Base-by-base conservation (phyloP, 345 rosid species). In the Rhizophora apiculata region DNA sequence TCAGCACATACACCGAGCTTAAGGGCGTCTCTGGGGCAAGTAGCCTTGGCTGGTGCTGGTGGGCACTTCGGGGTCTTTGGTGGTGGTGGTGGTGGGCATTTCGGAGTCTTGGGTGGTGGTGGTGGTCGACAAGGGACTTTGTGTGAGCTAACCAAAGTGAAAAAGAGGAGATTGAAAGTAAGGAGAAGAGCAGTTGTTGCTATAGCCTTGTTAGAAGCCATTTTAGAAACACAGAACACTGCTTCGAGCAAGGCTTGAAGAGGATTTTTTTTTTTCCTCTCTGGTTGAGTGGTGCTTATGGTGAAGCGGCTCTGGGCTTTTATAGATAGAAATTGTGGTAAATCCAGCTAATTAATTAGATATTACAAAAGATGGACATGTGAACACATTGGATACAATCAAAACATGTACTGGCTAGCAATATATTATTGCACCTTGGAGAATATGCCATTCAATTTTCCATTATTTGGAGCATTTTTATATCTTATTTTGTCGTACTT, bases 1-100 rank as follows among this genome's bases (percentile, higher is more conserved):
- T 67, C 10, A 37, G 57, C 67, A 22, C 76, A 73, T 22, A 58
- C 79, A n/a, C 63, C 74, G 4, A 69, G 61, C 67, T 70, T 69
- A 16, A 73, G 68, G 8, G 77, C 49, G 46, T 73, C 36, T 32
- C 13, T 62, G 2, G 77, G 77, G 67, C 77, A 67, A 24, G 26
- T 52, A 21, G 61, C 27, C 53, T 11, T 19, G 10, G 73, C 8
- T 11, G 76, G 60, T 9, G 76, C 51, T 39, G 75, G 56, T 26
- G 67, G 55, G 2, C 8, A 27, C 2, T 27, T 16, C 11, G 34
- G n/a, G 31, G 68, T 54, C 53, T 32, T 6, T 13, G 24, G 48
- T 2, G 34, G 67, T 9, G 30, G 20, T 1, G 37, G 37, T 7
- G 37, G 36, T 6, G 36, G 36, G 6, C 36, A 6, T 34, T 34